phyloP scores from a whole-genome alignment of 371 early-diverging fungal species.

The Haplosporangium sp. region DNA sequence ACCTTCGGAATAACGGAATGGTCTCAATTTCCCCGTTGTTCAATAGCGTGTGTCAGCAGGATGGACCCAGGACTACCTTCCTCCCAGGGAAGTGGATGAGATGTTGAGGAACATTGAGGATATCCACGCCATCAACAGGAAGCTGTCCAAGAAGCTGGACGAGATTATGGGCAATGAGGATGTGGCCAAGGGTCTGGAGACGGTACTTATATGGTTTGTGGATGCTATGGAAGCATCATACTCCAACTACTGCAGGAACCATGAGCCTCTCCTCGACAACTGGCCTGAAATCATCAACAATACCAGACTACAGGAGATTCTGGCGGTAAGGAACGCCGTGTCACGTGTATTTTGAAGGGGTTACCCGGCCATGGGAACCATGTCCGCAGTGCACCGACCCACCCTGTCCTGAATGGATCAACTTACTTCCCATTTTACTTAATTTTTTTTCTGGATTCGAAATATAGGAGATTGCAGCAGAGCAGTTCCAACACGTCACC shows the following conservation, averaged over 20 bases:
- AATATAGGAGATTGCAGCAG: conserved; percentile 51
- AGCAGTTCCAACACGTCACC: conserved; percentile 53
- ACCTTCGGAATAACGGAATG: no score
- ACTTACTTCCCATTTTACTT: background rate
- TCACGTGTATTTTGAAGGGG: no score
- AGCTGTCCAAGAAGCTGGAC: conserved; percentile 41
- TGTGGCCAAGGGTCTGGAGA: conserved; percentile 33
- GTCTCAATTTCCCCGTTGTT: background rate
- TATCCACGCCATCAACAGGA: conserved; percentile 49
- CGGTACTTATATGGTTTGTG: conserved; percentile 49
- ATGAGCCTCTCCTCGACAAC: conserved; percentile 51
- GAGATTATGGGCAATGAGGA: conserved; percentile 33
- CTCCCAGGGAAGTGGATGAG: conserved; percentile 50
- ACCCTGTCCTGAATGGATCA: no score
- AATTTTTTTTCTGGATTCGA: background rate
- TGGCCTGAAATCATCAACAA: conserved; percentile 54
- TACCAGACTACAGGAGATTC: conserved; percentile 45
- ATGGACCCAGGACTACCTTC: conserved; percentile 52
- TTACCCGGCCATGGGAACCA: no score
- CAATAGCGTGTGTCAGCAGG: conserved; percentile 52
- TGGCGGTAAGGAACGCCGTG: no score
- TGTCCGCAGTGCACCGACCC: no score
- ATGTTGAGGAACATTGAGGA: conserved; percentile 48
- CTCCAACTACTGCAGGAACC: conserved; percentile 52
- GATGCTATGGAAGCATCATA: conserved; percentile 51